Evolutionary conservation across 768 basidiomycete genomes (phyloP).

Genomic region (Jaapia argillacea): DNA sequence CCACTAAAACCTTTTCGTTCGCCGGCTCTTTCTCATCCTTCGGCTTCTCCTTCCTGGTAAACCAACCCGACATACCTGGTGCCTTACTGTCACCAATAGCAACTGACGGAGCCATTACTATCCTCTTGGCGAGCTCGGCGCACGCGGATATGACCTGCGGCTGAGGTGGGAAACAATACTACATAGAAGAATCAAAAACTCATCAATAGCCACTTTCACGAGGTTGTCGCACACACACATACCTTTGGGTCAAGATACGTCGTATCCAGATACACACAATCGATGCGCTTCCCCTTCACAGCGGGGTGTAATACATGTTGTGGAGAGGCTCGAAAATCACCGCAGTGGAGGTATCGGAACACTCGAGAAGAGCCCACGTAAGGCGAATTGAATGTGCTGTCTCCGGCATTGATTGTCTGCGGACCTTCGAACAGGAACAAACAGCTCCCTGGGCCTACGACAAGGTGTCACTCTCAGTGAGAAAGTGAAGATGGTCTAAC

Average conservation of each 20-base stretch:
- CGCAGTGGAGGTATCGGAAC: constrained; percentile 93
- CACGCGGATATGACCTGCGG: constrained; percentile 91
- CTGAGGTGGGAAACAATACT: constrained; percentile 95
- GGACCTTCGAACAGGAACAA: constrained; percentile 90
- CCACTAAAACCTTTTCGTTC: constrained; percentile 38
- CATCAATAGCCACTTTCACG: no score
- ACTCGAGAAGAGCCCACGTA: constrained; percentile 57
- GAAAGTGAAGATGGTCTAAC: background rate
- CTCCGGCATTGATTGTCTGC: constrained; percentile 85
- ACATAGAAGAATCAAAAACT: constrained; percentile 5
- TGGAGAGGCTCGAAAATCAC: constrained; percentile 88
- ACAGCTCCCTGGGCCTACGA: constrained; percentile 72
- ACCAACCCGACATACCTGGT: no score
- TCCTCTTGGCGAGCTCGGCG: constrained; percentile 62
- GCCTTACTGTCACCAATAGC: constrained; percentile 15
- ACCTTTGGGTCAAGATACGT: constrained; percentile 89
- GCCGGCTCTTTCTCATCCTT: constrained; percentile 27
- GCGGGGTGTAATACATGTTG: constrained; percentile 79
- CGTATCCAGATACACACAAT: constrained; percentile 90
- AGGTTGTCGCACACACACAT: constrained; percentile 12
- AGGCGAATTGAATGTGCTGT: constrained; percentile 62
- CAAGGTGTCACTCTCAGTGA: background rate
- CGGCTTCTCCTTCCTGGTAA: no score
- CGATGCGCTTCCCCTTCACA: constrained; percentile 70
- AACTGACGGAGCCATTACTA: constrained; percentile 37